Base-by-base conservation (phyloP, 129 eudicot genomes). In the Lactuca saligna region DNA sequence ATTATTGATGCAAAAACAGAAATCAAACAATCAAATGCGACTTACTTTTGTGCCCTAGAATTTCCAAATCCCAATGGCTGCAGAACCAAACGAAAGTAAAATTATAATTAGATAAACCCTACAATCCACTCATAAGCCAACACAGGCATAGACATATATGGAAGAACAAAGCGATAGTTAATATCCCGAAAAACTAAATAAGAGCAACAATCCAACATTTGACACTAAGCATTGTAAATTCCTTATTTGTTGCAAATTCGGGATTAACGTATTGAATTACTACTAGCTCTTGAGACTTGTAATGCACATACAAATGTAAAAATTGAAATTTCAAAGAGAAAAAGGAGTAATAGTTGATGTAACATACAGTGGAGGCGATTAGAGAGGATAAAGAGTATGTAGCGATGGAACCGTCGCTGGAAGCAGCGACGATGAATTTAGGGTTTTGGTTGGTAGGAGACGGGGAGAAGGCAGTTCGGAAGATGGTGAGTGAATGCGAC, bases 361-460 rank as follows among this genome's bases (percentile, higher is more conserved):
- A 51, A 66, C 54, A 65, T 81, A 85, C 97, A 56, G 78, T 82
- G 10, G 80, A 71, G 17, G 90, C 68, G 78, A 85, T 79, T 68
- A 78, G 75, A 20, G 91, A 73, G 17, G 96, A 71, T 34, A 88
- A 71, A 17, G 98, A 91, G 76, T 86, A 91, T 5, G 96, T 50
- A 44, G 94, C 75, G 17, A 93, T 61, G 56, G 92, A 77, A 73
- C 98, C 98, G 60, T 89, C 92, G 73, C 92, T 89, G 44, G 88
- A 81, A 46, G 98, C 96, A 14, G 95, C 66, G 75, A 92, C 92
- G 72, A 93, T 75, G 85, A 76, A 63, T 37, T 86, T 83, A 16
- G 90, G 83, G 81, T 78, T 81, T 32, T 77, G 67, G 68, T 72
- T 70, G 72, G 62, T 59, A 3, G 82, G 72, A 54, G 66, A 68